These are phyloP conservation scores for Volvox africanus DNA, from an alignment of 139 green algal species.

Conservation along the genomic window DNA sequence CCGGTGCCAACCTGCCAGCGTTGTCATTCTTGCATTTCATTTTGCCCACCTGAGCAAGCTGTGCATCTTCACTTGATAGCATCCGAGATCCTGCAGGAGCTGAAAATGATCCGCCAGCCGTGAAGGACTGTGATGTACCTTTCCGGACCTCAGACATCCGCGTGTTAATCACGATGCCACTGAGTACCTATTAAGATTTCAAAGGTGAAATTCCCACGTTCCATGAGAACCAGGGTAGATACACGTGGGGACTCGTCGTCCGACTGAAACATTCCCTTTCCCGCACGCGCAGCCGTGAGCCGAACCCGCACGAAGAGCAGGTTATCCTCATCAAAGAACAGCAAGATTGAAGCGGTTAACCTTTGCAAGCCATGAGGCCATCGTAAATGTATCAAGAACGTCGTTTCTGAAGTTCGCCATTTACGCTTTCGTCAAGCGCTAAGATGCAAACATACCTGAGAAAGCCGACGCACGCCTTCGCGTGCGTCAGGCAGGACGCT, in stretches of 20 bases:
- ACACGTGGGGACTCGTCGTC: not conserved
- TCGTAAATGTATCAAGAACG: not conserved
- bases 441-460: not conserved
- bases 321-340: not conserved
- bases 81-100: not conserved
- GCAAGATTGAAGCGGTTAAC: too few relatives aligned
- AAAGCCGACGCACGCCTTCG: constrained; percentile 22
- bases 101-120: not conserved
- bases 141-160: constrained; percentile 4
- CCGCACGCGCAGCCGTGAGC: too few relatives aligned
- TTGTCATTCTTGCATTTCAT: not conserved
- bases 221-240: not conserved
- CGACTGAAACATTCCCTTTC: not conserved
- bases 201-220: not conserved
- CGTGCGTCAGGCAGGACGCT: not conserved
- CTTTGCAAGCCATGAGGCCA: not conserved
- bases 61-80: constrained; percentile 16
- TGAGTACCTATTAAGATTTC: not conserved
- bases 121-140: not conserved
- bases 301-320: not conserved
- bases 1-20: not conserved
- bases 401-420: not conserved
- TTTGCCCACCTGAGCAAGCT: constrained; percentile 14
- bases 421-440: not conserved
- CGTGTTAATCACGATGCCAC: not conserved